Evolutionary conservation across 805 yeast genomes (phyloP).

Genomic region (Kazachstania psychrophila): DNA sequence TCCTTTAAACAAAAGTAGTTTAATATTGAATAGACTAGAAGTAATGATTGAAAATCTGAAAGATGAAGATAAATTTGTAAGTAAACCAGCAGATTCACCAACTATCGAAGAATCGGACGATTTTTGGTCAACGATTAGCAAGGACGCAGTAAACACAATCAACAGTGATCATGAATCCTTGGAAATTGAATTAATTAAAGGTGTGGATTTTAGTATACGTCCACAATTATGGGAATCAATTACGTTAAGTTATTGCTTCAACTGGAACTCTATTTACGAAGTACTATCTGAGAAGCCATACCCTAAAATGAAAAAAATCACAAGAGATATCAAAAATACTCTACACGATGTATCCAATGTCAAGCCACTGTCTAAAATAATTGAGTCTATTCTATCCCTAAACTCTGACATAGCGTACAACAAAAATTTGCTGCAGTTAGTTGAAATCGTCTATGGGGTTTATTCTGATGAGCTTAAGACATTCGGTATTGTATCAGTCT

Average conservation of each 20-base stretch:
- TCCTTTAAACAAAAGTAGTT: slow-evolving; percentile 1
- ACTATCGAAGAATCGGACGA: background rate
- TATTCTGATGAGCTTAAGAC: slow-evolving; percentile 56
- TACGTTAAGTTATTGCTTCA: slow-evolving; percentile 5
- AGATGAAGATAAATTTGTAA: slow-evolving; percentile 5
- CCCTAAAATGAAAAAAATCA: background rate
- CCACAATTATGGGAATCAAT: slow-evolving; percentile 7
- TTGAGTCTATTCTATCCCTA: slow-evolving; percentile 71
- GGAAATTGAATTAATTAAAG: slow-evolving; percentile 3
- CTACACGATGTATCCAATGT: background rate
- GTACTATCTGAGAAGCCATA: slow-evolving; percentile 3
- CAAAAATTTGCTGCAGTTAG: slow-evolving; percentile 88
- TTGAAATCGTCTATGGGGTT: slow-evolving; percentile 69
- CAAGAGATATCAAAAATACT: no score
- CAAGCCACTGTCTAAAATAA: slow-evolving; percentile 45
- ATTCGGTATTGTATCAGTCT: slow-evolving; percentile 63
- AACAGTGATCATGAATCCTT: background rate
- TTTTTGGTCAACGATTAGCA: slow-evolving; percentile 3
- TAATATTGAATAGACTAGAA: slow-evolving; percentile 6
- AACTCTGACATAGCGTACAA: slow-evolving; percentile 92
- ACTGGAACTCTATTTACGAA: slow-evolving; percentile 8
- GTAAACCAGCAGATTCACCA: background rate
- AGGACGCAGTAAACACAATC: slow-evolving; percentile 5
- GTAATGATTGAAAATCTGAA: slow-evolving; percentile 5
- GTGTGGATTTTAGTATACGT: slow-evolving; percentile 4